Percentiles rank a stretch among this genome's conserved stretches.
Conservation (phyloP, 2,329 filamentous ascomycete species). For the Xylariaceae sp. region DNA sequence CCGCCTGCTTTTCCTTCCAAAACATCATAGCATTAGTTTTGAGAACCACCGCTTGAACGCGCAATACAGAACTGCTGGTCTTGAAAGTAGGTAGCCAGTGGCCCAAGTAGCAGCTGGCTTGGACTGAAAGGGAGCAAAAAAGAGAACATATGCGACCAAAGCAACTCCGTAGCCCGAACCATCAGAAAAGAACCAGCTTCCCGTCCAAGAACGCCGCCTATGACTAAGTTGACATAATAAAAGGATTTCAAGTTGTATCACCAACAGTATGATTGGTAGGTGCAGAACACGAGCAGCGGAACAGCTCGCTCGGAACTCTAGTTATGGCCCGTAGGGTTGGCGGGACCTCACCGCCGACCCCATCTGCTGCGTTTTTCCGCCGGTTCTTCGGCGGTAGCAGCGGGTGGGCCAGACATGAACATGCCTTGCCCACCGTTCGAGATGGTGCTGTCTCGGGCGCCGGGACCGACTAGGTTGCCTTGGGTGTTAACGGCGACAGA, state of each 20-base stretch:
- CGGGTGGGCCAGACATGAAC: constrained; percentile 35
- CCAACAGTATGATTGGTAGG: not conserved
- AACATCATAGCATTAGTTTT: too few species aligned
- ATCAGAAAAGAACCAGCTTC: not conserved
- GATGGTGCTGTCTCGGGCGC: constrained; percentile 27
- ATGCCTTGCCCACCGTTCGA: constrained; percentile 31
- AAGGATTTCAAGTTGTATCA: not conserved
- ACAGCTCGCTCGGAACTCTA: not conserved
- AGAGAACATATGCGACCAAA: not conserved
- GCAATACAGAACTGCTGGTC: too few species aligned
- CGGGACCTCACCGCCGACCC: constrained; percentile 20
- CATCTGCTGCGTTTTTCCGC: constrained; percentile 48
- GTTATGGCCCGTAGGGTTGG: too few species aligned
- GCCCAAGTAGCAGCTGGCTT: too few species aligned
- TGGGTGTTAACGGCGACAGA: constrained; percentile 34
- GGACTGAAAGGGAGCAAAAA: too few species aligned
- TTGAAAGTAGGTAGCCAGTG: too few species aligned
- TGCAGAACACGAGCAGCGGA: not conserved
- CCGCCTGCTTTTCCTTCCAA: too few species aligned
- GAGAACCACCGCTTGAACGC: too few species aligned
- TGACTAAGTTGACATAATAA: not conserved
- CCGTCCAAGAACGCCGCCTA: not conserved
- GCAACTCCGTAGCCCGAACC: not conserved
- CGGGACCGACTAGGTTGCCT: constrained; percentile 30
- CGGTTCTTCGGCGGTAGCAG: constrained; percentile 31